Conservation (phyloP, 352 stramenopile species). For the Globisporangium lucens region DNA sequence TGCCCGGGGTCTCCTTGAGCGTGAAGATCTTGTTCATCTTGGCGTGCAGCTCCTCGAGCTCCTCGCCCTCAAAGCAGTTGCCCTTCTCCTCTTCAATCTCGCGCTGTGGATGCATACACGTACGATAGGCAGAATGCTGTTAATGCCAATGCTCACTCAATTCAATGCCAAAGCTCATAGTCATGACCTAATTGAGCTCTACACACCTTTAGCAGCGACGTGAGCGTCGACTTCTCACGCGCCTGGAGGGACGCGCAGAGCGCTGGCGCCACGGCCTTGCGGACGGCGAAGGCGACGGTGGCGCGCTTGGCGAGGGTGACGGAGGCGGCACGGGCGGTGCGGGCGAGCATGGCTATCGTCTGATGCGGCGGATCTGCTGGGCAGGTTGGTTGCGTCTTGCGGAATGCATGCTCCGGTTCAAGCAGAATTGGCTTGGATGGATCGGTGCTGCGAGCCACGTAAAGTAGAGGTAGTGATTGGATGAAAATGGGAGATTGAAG, state of each 20-base stretch:
- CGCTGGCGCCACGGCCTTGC: constrained; percentile 17
- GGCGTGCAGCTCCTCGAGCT: constrained; percentile 64
- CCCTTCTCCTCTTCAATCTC: constrained; percentile 81
- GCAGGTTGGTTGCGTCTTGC: constrained; percentile 7
- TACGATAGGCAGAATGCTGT: background rate
- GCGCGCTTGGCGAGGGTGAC: constrained; percentile 26
- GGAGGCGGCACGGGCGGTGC: constrained; percentile 35
- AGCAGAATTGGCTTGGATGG: background rate
- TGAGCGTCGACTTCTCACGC: constrained; percentile 53
- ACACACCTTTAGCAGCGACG: constrained; percentile 35
- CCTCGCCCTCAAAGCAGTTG: constrained; percentile 76
- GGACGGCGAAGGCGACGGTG: constrained; percentile 14
- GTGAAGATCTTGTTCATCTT: constrained; percentile 69
- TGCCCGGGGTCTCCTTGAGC: constrained; percentile 52
- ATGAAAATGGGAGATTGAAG: background rate
- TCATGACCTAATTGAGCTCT: background rate
- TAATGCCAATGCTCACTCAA: background rate
- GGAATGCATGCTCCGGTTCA: constrained; percentile 2
- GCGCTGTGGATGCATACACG: constrained; percentile 27
- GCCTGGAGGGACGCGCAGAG: constrained; percentile 36
- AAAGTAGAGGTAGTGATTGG: background rate
- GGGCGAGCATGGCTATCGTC: constrained; percentile 34
- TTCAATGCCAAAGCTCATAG: background rate
- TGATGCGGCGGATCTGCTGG: background rate
- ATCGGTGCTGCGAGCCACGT: constrained; percentile 3